Evolutionary conservation across 768 basidiomycete genomes (phyloP), one percentile per base, ranked within the genome.

Genomic region (Lentinus brumalis): DNA sequence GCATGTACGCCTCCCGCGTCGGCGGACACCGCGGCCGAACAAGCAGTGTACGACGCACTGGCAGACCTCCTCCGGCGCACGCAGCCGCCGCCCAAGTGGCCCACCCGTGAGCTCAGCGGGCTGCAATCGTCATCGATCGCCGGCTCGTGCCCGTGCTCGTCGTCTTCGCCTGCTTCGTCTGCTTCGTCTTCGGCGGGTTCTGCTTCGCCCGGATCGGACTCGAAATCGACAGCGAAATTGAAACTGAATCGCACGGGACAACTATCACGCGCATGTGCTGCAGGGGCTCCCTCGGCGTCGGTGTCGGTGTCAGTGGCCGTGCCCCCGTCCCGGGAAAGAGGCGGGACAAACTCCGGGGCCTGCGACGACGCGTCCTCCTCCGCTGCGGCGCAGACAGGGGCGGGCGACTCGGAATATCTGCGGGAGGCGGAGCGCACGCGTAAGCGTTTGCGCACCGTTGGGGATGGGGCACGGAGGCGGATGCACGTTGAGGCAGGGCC

Each of bases 11-110:
- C 35, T 12, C 46, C 12, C 8, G 16, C n/a, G 10, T 12, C 18
- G 38, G n/a, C 39, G 18, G 52, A 38, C 7, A 40, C 26, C 11
- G 44, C 53, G 30, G 60, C 59, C 40, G 42, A 59, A 44, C 59
- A 60, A 41, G 61, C 59, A 44, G 64, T 65, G 29, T 65, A 64
- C 60, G 41, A 51, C 50, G 63, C 59, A 32, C 64, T 67, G 29
- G 66, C 57, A 51, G 59, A 60, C 45, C 41, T 67, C 56, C 64
- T 65, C 38, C 56, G 61, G 61, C 45, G 60, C 49, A 58, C 60
- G 31, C 56, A 41, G 12, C 46, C 56, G 31, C 47, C 21, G 1
- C 21, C 21, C 21, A 26, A 2, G 21, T 26, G 21, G 21, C 21
- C 21, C 21, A 26, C 21, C 21, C 21, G 21, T 26, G 21, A 26